Evolutionary conservation across 2,329 filamentous ascomycete genomes (phyloP).

Genomic region (Pezicula carpinea): DNA sequence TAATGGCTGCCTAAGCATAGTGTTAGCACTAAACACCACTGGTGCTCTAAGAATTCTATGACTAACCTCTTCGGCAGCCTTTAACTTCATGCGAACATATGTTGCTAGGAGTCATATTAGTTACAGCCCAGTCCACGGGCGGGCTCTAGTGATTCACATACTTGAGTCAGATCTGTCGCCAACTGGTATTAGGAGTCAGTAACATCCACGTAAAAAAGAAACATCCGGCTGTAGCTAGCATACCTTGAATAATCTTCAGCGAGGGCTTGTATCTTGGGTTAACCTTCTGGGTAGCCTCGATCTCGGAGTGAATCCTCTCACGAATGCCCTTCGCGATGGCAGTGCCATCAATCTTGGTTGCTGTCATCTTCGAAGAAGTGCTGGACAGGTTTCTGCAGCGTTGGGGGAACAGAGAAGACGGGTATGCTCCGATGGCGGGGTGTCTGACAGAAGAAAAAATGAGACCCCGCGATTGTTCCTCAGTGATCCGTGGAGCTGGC

Average conservation of each 20-base stretch:
- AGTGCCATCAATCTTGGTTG: constrained; percentile 90
- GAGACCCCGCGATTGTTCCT: constrained; percentile 22
- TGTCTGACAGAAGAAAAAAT: constrained; percentile 8
- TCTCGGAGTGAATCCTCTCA: constrained; percentile 73
- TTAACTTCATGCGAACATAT: constrained; percentile 99
- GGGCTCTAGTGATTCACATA: constrained; percentile 40
- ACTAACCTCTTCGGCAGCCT: constrained; percentile 83
- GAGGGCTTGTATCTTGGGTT: constrained; percentile 87
- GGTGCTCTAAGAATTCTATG: constrained; percentile 8
- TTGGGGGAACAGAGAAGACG: constrained; percentile 5
- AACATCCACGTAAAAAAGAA: constrained; percentile 6
- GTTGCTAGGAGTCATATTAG: constrained; percentile 57
- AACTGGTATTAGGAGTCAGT: constrained; percentile 47
- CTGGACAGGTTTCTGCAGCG: constrained; percentile 37
- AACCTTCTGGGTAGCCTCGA: constrained; percentile 71
- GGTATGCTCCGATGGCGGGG: constrained; percentile 6
- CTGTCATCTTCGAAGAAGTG: constrained; percentile 67
- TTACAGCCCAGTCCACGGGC: constrained; percentile 9
- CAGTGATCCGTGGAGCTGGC: constrained; percentile 7
- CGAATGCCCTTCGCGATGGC: constrained; percentile 91
- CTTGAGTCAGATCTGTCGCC: constrained; percentile 90
- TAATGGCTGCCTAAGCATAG: constrained; percentile 73
- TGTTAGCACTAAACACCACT: constrained; percentile 11
- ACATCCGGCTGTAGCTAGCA: constrained; percentile 20
- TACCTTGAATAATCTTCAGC: constrained; percentile 93